A percentile compares a stretch with the other conserved stretches of the same genome.
phyloP scores from a whole-genome alignment of 441 rosid genomes.

The Populus hybrid region DNA sequence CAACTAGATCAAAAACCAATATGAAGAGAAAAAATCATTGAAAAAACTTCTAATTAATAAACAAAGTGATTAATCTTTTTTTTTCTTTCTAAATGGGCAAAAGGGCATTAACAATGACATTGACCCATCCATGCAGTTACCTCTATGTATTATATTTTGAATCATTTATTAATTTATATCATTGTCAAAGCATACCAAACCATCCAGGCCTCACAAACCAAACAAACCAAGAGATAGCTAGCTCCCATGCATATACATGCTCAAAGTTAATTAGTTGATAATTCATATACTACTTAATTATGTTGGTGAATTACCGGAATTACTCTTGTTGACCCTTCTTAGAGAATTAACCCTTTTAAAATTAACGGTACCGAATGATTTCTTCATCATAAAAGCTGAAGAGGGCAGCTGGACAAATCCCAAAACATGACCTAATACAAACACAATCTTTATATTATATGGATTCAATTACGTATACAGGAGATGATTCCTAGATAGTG shows the following conservation, averaged over 20 bases:
- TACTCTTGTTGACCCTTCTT: background rate
- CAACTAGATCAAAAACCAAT: background rate
- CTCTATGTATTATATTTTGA: background rate
- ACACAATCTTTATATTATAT: background rate
- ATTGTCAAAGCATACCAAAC: background rate
- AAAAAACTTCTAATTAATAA: background rate
- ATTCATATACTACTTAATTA: too few relatives aligned
- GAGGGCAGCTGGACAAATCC: background rate
- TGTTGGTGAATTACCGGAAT: background rate
- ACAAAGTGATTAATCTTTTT: background rate
- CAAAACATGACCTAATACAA: background rate
- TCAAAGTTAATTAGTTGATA: background rate
- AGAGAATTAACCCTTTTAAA: background rate
- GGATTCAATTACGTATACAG: background rate
- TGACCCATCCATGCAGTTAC: background rate
- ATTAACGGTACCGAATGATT: background rate
- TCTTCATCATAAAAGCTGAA: background rate
- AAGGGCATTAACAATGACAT: background rate
- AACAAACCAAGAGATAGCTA: background rate
- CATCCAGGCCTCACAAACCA: background rate
- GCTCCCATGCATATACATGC: background rate
- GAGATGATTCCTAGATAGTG: too few relatives aligned
- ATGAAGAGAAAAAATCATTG: background rate
- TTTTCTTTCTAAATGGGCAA: background rate
- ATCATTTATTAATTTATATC: background rate